Evolutionary conservation across 768 basidiomycete species (phyloP), one percentile per base, ranked within the genome.

Genomic region (Holtermanniella nyarrowii): DNA sequence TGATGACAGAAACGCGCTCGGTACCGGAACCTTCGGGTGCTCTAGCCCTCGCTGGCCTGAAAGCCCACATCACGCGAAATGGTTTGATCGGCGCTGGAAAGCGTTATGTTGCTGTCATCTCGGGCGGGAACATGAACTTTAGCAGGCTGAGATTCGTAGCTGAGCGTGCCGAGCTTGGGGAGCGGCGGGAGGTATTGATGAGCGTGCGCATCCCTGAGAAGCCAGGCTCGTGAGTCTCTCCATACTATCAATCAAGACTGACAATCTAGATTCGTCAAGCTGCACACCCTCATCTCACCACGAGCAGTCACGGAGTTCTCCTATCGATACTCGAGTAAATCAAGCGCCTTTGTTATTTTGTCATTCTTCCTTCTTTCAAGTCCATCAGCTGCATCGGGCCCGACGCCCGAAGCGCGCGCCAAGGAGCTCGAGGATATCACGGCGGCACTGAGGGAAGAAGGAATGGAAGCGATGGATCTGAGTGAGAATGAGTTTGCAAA

Each of bases 121-220:
- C 88, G 63, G 95, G 95, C 20, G 95, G 93, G 16, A 97, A 99
- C 74, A 95, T 99, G 88, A 97, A 99, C 74, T 99, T 99, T 72
- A 87, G 89, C 65, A 81, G 93, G 41, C 73, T 99, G 43, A 81
- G 95, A 10, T 99, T 97, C 68, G 91, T 99, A n/a, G 86, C 95
- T 18, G 95, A 99, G 70, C 89, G 95, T 51, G 95, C 95, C 2
- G 90, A 96, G 71, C 77, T 97, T 18, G 95, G 95, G 56, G 95
- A 99, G 72, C 85, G 93, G 11, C 79, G 85, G 48, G 95, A 99
- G 73, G 95, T 86, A 0, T 77, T 97, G 43, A 77, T 97, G 59
- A 86, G 86, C 62, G 86, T 96, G n/a, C 85, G 87, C 62, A 85
- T 97, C 48, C 90, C 95, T 21, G 95, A 99, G 70, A 77, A 74